phyloP scores from a whole-genome alignment of 768 basidiomycete species.

The Arthromyces matolae region DNA sequence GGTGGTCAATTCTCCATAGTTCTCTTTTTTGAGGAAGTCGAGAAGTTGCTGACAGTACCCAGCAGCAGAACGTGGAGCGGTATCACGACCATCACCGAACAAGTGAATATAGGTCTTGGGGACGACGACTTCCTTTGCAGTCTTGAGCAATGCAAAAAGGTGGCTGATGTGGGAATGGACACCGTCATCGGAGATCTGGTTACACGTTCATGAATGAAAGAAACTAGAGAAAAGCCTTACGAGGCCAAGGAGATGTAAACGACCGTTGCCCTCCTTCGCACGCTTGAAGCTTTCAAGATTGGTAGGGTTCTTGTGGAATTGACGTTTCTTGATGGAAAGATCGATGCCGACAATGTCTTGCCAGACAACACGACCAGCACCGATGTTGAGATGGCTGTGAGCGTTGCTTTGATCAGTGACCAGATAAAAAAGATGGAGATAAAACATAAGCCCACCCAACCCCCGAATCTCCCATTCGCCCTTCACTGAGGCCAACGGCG shows the following conservation, averaged over 20 bases:
- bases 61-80: constrained; percentile 79
- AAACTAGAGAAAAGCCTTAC: constrained; percentile 43
- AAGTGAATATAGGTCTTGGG: constrained; percentile 91
- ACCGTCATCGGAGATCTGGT: constrained; percentile 89
- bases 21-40: constrained; percentile 73
- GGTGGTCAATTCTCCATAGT: constrained; percentile 79
- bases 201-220: background rate
- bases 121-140: constrained; percentile 81
- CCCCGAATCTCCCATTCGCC: constrained; percentile 97
- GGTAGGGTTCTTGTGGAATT: constrained; percentile 74
- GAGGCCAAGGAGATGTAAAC: constrained; percentile 83
- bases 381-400: constrained; percentile 88
- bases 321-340: constrained; percentile 81
- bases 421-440: background rate
- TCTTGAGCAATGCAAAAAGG: constrained; percentile 85
- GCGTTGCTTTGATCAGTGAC: background rate
- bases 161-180: constrained; percentile 96
- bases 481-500: constrained; percentile 90
- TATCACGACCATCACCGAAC: constrained; percentile 93
- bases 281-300: constrained; percentile 72
- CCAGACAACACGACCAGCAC: constrained; percentile 94
- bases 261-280: constrained; percentile 79
- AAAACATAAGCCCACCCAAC: constrained; percentile 69
- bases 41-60: constrained; percentile 75
- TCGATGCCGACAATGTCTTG: constrained; percentile 97